phyloP scores from a whole-genome alignment of 257 asterid genomes.

The Leptodermis oblonga region DNA sequence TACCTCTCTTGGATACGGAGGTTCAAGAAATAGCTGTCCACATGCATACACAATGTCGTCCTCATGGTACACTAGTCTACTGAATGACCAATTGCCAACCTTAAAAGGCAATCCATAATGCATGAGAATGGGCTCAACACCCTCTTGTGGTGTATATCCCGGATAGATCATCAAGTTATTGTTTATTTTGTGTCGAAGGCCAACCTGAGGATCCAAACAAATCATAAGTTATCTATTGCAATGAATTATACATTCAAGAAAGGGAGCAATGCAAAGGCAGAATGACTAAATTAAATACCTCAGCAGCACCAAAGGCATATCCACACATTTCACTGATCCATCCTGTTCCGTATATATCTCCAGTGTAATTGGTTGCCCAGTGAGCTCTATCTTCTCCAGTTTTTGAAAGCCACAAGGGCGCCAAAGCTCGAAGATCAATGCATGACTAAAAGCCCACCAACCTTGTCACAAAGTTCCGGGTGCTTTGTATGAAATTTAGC shows the following conservation, averaged over 20 bases:
- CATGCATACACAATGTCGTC: conserved; percentile 87
- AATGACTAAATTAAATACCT: conserved; percentile 37
- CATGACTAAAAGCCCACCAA: conserved; percentile 94
- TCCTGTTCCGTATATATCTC: conserved; percentile 82
- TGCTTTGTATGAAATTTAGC: conserved; percentile 87
- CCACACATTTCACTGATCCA: conserved; percentile 99
- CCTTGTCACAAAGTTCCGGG: conserved; percentile 91
- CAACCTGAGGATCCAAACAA: conserved; percentile 62
- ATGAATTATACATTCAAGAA: background rate
- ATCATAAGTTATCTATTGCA: conserved; percentile 10
- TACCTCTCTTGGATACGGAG: conserved; percentile 98
- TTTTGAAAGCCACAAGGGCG: conserved; percentile 88
- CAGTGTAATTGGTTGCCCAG: conserved; percentile 85
- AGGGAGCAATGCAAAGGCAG: background rate
- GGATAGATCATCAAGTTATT: conserved; percentile 96
- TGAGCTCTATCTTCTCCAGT: conserved; percentile 85
- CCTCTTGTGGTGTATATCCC: conserved; percentile 81
- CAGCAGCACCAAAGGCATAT: conserved; percentile 96
- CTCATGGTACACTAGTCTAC: conserved; percentile 76
- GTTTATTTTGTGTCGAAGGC: conserved; percentile 86
- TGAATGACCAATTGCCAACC: conserved; percentile 93
- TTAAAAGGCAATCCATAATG: conserved; percentile 92
- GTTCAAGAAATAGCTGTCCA: conserved; percentile 86
- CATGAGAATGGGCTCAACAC: conserved; percentile 90
- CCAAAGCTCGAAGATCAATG: conserved; percentile 93